Percentiles rank a stretch among this genome's conserved stretches.
phyloP scores from a whole-genome alignment of 2,329 filamentous ascomycete genomes.

The Trichoderma asperellum region DNA sequence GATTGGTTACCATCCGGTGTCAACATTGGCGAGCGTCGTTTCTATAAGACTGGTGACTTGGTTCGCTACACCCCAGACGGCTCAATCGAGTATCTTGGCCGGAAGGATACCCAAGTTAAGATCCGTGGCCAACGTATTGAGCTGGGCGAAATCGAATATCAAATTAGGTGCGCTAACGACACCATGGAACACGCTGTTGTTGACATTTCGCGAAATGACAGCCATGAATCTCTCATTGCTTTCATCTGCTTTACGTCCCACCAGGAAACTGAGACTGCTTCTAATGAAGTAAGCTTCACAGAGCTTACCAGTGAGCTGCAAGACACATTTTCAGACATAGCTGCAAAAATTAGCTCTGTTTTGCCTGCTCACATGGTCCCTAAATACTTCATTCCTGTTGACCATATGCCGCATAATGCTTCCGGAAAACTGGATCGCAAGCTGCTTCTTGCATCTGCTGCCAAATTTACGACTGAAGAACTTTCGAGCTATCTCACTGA shows the following conservation, averaged over 20 bases:
- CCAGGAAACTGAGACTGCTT: slow-evolving; percentile 10
- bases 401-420: slow-evolving; percentile 21
- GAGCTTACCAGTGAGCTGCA: not conserved
- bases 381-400: slow-evolving; percentile 16
- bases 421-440: slow-evolving; percentile 25
- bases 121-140: slow-evolving; percentile 27
- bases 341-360: not conserved
- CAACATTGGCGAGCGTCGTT: slow-evolving; percentile 23
- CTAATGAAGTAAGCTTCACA: not conserved
- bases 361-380: slow-evolving; percentile 25
- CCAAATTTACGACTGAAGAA: not conserved
- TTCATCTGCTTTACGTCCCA: slow-evolving; percentile 18
- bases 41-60: slow-evolving; percentile 28
- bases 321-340: not conserved
- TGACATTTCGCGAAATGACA: not conserved
- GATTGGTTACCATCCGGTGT: not conserved
- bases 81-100: slow-evolving; percentile 13
- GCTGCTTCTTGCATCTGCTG: not conserved
- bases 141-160: slow-evolving; percentile 24
- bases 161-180: not conserved
- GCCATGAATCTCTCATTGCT: not conserved
- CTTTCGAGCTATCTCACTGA: slow-evolving; percentile 9
- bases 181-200: slow-evolving; percentile 7
- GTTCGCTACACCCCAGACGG: slow-evolving; percentile 19
- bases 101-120: slow-evolving; percentile 27